These are phyloP conservation scores for Cutaneotrichosporon spelunceum DNA, from an alignment of 1,284 basidiomycete genomes.

Conservation along the genomic window DNA sequence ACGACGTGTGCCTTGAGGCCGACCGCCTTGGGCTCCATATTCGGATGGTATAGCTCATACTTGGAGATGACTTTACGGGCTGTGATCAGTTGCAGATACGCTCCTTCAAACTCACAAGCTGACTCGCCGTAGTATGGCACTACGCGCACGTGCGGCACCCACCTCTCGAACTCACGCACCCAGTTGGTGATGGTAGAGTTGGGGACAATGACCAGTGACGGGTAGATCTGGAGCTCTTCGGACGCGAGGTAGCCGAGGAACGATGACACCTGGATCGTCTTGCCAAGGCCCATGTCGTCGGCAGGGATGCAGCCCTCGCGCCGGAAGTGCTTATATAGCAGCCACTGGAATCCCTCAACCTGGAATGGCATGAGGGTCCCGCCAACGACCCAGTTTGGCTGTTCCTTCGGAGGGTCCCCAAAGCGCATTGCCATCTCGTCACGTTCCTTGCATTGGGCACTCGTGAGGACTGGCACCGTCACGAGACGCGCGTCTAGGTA, in stretches of 20 bases:
- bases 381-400: constrained; percentile 53
- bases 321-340: constrained; percentile 83
- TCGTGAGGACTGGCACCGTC: constrained; percentile 57
- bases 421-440: constrained; percentile 36
- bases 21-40: constrained; percentile 36
- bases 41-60: constrained; percentile 73
- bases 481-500: constrained; percentile 66
- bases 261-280: constrained; percentile 75
- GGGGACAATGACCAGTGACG: constrained; percentile 85
- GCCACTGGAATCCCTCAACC: constrained; percentile 90
- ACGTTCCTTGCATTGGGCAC: constrained; percentile 34
- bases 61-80: constrained; percentile 74
- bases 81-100: constrained; percentile 41
- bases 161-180: constrained; percentile 78
- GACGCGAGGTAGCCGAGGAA: constrained; percentile 74
- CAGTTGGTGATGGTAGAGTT: constrained; percentile 62
- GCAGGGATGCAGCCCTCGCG: constrained; percentile 88
- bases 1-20: constrained; percentile 65
- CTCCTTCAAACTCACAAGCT: constrained; percentile 30
- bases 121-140: constrained; percentile 59
- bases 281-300: constrained; percentile 90
- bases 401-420: constrained; percentile 41
- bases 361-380: constrained; percentile 73
- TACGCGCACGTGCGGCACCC: constrained; percentile 64
- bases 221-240: constrained; percentile 59